A percentile compares a stretch with the other conserved stretches of the same genome.
These are phyloP conservation scores for Tetraselmis chui DNA, from an alignment of 139 green algal genomes.

Conservation along the genomic window DNA sequence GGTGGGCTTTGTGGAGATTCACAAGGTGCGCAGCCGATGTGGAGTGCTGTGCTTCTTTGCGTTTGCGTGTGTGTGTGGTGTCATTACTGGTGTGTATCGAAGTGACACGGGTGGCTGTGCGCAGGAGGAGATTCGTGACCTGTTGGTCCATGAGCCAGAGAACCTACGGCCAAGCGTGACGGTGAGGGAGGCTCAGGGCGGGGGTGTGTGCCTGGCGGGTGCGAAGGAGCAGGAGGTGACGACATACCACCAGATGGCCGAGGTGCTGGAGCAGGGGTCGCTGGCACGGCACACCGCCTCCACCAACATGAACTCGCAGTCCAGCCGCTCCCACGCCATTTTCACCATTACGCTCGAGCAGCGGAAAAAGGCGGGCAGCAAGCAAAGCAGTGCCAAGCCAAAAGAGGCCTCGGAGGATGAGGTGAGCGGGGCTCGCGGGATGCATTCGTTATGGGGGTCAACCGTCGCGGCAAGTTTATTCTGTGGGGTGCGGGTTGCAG, in stretches of 20 bases:
- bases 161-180: constrained; percentile 35
- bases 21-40: too few relatives aligned
- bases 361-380: constrained; percentile 18
- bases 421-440: too few relatives aligned
- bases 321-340: constrained; percentile 87
- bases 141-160: constrained; percentile 41
- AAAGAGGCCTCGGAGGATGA: constrained; percentile 2
- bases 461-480: not conserved
- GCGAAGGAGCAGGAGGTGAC: constrained; percentile 72
- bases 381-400: not conserved
- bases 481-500: not conserved
- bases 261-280: constrained; percentile 68
- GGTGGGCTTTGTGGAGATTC: constrained; percentile 89
- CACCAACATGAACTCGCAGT: constrained; percentile 87
- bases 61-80: not conserved
- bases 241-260: constrained; percentile 66
- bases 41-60: not conserved
- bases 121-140: constrained; percentile 81
- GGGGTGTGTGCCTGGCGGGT: constrained; percentile 69
- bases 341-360: constrained; percentile 97
- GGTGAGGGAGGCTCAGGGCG: constrained; percentile 67
- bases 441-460: too few relatives aligned
- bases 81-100: not conserved
- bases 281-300: constrained; percentile 68
- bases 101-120: not conserved